These are phyloP conservation scores for Scutellaria minor DNA, from an alignment of 257 asterid species.

Conservation along the genomic window DNA sequence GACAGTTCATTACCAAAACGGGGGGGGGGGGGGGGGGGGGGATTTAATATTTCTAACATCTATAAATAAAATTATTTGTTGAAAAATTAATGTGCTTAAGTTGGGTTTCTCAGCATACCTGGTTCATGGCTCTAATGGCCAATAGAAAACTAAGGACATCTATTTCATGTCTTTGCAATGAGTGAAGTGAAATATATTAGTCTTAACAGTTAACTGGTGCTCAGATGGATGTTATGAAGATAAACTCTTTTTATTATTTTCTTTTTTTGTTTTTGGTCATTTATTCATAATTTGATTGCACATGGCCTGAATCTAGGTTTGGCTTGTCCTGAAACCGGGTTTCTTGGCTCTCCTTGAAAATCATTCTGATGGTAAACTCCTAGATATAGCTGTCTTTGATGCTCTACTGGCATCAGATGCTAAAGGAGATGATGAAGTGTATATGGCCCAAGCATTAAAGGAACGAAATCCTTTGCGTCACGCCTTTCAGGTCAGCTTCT, in stretches of 20 bases:
- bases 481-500: conserved; percentile 71
- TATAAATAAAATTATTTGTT: conserved; percentile 7
- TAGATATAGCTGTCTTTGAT: conserved; percentile 80
- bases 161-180: neutral
- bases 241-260: neutral
- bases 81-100: conserved; percentile 20
- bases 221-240: conserved; percentile 6
- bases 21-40: neutral
- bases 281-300: conserved; percentile 15
- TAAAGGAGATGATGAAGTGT: conserved; percentile 52
- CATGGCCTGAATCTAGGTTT: conserved; percentile 63
- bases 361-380: conserved; percentile 71
- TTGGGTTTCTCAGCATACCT: conserved; percentile 12
- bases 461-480: conserved; percentile 74
- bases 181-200: neutral
- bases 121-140: neutral
- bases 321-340: conserved; percentile 93
- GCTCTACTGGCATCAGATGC: conserved; percentile 55
- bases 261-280: conserved; percentile 13
- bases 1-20: neutral
- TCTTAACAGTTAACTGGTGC: conserved; percentile 12
- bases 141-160: neutral
- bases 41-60: conserved; percentile 13
- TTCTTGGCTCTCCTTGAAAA: conserved; percentile 86
- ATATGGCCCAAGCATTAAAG: conserved; percentile 62